Evolutionary conservation across 2,329 filamentous ascomycete genomes (phyloP), one percentile per base, ranked within the genome.

Genomic region (Diaporthe vexans): DNA sequence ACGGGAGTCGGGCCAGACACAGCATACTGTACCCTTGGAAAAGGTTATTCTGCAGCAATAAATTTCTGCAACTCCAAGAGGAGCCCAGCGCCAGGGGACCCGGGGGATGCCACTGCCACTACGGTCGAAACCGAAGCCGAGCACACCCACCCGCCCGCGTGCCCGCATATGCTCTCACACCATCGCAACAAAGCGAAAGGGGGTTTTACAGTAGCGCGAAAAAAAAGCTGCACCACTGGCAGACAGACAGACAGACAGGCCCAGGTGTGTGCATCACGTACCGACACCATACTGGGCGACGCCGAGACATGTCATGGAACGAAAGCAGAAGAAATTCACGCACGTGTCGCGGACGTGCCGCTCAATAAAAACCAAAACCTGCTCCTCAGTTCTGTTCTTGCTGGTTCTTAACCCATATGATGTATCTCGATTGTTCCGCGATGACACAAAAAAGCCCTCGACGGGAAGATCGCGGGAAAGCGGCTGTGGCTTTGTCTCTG

Each of bases 111-210:
- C 4, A 37, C 10, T 11, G 35, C 13, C 11, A 13, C 33, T 52
- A 37, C 63, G 48, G 63, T 40, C 63, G 48, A 68, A 54, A 68
- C 63, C 46, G 63, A 68, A 68, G 63, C 63, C 63, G 63, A 54
- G 63, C 63, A 68, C 46, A 68, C 46, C 46, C 61, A 51, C 61
- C 26, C 37, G 17, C 40, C 40, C 15, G 15, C 40, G 29, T 33
- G 15, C 40, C 40, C 46, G 21, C 46, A 51, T 51, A 35, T 15
- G 24, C 63, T 35, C 29, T 2, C 46, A 65, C 61, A 51, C 61
- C 46, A 67, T 68, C 63, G 48, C 63, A 67, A 68, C 63, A 68
- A 68, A 54, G 63, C 48, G 48, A 68, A 54, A 21, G 46, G 29
- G 8, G 58, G 35, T 21, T 21, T 26, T 21, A 54, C 13, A 19